Evolutionary conservation across 192 early-diverging fungal genomes (phyloP).

Genomic region (Gryganskiella cystojenkinii): DNA sequence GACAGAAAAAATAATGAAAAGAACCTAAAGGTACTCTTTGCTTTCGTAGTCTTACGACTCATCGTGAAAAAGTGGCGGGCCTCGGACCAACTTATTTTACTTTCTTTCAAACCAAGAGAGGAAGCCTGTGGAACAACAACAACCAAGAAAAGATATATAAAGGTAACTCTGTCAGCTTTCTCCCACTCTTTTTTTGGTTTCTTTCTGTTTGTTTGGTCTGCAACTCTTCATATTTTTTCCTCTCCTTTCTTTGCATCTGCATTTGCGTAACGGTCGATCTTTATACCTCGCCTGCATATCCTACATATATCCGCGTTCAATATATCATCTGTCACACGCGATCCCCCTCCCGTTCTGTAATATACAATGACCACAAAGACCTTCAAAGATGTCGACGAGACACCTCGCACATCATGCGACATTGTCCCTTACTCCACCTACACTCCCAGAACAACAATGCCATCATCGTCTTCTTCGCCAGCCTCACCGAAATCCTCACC

Average conservation of each 20-base stretch:
- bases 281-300: background rate
- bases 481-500: slow-evolving; percentile 2
- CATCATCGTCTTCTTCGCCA: slow-evolving; percentile 1
- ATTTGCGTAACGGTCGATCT: background rate
- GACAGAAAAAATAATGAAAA: too few relatives aligned
- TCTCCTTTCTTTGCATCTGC: background rate
- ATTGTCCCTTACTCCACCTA: slow-evolving; percentile 17
- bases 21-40: too few relatives aligned
- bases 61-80: background rate
- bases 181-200: background rate
- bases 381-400: slow-evolving; percentile 25
- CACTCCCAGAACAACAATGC: slow-evolving; percentile 4
- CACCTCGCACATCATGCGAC: slow-evolving; percentile 46
- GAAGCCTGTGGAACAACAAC: background rate
- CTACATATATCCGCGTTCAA: background rate
- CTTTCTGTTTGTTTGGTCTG: background rate
- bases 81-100: background rate
- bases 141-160: slow-evolving; percentile 5
- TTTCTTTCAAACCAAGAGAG: background rate
- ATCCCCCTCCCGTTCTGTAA: background rate
- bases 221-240: background rate
- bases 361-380: slow-evolving; percentile 6
- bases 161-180: background rate
- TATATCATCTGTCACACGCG: background rate
- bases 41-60: too few relatives aligned